Conservation (phyloP, 2,329 filamentous ascomycete genomes). For the Phyllosticta ampelicida region DNA sequence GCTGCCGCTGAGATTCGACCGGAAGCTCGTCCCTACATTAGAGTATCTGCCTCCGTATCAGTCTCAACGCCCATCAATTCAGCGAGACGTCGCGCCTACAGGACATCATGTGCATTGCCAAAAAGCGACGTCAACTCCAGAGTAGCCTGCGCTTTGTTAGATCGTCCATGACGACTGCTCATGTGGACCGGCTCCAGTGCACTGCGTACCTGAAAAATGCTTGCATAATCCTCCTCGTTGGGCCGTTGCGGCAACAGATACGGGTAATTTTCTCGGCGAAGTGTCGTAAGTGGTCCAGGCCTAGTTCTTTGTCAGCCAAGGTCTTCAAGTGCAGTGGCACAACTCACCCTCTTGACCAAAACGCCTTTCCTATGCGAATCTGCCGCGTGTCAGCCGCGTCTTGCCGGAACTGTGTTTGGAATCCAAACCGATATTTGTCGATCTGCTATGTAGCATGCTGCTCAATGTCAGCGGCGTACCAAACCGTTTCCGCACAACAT, state of each 20-base stretch:
- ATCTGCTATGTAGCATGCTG: slow-evolving; percentile 55
- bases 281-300: slow-evolving; percentile 54
- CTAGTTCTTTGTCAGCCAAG: slow-evolving; percentile 18
- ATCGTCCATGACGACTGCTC: background rate
- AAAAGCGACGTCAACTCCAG: slow-evolving; percentile 62
- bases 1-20: slow-evolving; percentile 59
- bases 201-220: slow-evolving; percentile 46
- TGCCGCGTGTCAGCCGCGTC: background rate
- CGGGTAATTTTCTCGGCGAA: slow-evolving; percentile 57
- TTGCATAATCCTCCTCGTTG: slow-evolving; percentile 55
- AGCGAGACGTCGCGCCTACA: slow-evolving; percentile 32
- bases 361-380: slow-evolving; percentile 59
- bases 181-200: background rate
- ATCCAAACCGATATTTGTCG: slow-evolving; percentile 47
- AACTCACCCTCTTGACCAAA: slow-evolving; percentile 51
- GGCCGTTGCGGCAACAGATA: slow-evolving; percentile 48
- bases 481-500: background rate
- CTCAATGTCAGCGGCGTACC: background rate
- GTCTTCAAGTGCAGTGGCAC: background rate
- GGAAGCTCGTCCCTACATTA: slow-evolving; percentile 56
- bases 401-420: background rate
- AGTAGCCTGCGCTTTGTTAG: slow-evolving; percentile 37
- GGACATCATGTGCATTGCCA: slow-evolving; percentile 61
- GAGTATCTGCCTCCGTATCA: slow-evolving; percentile 39
- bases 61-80: background rate